A percentile compares a stretch with the other conserved stretches of the same genome.
phyloP scores from a whole-genome alignment of 306 rosid genomes.

The Lupinus albus region DNA sequence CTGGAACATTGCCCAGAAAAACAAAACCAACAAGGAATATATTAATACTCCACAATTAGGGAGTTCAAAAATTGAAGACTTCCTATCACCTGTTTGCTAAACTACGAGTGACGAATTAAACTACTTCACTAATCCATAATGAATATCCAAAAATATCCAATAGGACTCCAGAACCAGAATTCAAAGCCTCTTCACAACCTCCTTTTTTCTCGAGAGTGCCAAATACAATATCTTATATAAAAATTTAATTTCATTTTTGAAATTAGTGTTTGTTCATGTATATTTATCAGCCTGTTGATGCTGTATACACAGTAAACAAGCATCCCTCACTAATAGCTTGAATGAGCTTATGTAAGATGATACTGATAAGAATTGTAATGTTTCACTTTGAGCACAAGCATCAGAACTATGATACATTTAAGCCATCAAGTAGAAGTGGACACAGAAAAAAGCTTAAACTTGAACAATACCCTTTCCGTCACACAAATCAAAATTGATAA shows the following conservation, averaged over 20 bases:
- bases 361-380: slow-evolving; percentile 4
- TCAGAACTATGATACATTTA: slow-evolving; percentile 3
- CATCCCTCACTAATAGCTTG: slow-evolving; percentile 4
- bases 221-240: background rate
- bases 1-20: slow-evolving; percentile 46
- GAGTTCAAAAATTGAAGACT: slow-evolving; percentile 18
- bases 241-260: background rate
- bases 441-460: slow-evolving; percentile 20
- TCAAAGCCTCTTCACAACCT: slow-evolving; percentile 1
- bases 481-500: slow-evolving; percentile 15
- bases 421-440: slow-evolving; percentile 3
- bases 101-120: background rate
- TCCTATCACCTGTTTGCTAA: slow-evolving; percentile 20
- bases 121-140: slow-evolving; percentile 21
- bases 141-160: slow-evolving; percentile 13
- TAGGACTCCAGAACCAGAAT: slow-evolving; percentile 13
- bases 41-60: slow-evolving; percentile 11
- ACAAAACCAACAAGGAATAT: slow-evolving; percentile 20
- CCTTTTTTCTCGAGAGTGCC: background rate
- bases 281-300: background rate
- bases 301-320: background rate
- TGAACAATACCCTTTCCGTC: slow-evolving; percentile 5
- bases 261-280: background rate
- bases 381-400: slow-evolving; percentile 1
- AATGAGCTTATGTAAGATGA: slow-evolving; percentile 9